Evolutionary conservation across 2,329 filamentous ascomycete species (phyloP), one percentile per base, ranked within the genome.

Genomic region (Pseudomassariella vexata): DNA sequence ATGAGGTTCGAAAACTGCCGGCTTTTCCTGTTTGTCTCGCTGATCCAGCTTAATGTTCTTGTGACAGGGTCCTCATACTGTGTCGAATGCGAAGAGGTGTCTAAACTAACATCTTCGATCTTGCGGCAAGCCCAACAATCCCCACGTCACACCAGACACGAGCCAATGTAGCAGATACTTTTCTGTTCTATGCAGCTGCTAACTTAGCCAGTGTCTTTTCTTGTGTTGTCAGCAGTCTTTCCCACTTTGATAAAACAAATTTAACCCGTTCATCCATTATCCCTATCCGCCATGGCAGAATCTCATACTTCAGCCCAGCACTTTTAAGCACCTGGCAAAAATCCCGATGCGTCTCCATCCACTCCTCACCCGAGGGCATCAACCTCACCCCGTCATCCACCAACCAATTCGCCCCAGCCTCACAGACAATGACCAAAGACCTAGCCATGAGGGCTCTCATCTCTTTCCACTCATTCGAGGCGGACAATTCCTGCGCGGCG

Each of bases 361-460:
- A 34, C 10, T 56, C 52, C 10, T 45, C 35, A 19, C 44, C 37
- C 22, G 37, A 20, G 16, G 49, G 46, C 55, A 59, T 55, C 44
- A 64, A 34, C 28, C 53, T 37, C 8, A 55, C 53, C 10, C 60
- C 63, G 24, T 65, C 62, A 24, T 62, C 51, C 8, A 45, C 40
- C 19, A 65, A 33, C 47, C 51, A 57, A 5, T 36, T 34, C 9
- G 44, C 48, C 3, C 55, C 57, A 6, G 58, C 54, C 39, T 65
- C 59, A 28, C 60, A 66, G 0, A 65, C 45, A 26, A 64, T 37
- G 1, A 65, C 53, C 14, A 59, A 19, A 0, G 50, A 52, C 1
- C 21, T 28, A 22, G 40, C 44, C 59, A 65, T 65, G 10, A 50
- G 45, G 3, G 35, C 21, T 33, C 46, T 42, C n/a, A 63, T 34